These are phyloP conservation scores for Calvatia gigantea DNA, from an alignment of 768 basidiomycete species.

Conservation along the genomic window DNA sequence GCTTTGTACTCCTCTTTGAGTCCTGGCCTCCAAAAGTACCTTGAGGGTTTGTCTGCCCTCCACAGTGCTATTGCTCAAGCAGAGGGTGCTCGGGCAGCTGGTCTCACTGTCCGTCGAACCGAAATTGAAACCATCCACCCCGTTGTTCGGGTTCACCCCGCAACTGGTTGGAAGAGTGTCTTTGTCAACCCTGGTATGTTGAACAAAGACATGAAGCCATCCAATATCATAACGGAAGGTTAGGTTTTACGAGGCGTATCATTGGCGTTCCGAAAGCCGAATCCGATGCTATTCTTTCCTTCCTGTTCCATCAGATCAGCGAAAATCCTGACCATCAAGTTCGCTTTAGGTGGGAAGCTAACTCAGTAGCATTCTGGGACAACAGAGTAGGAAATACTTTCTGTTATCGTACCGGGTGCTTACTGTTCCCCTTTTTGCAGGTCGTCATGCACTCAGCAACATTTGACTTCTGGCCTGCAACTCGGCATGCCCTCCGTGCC, in stretches of 20 bases:
- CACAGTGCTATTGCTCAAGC: slow-evolving; percentile 80
- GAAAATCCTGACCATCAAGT: slow-evolving; percentile 73
- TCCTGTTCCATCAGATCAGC: slow-evolving; percentile 69
- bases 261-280: slow-evolving; percentile 78
- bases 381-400: slow-evolving; percentile 52
- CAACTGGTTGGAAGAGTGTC: slow-evolving; percentile 80
- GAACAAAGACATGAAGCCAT: neutral
- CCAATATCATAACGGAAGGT: neutral
- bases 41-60: slow-evolving; percentile 69
- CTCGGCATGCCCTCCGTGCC: slow-evolving; percentile 74
- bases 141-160: slow-evolving; percentile 80
- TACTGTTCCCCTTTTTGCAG: slow-evolving; percentile 28
- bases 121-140: slow-evolving; percentile 73
- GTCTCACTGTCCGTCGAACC: slow-evolving; percentile 65
- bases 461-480: slow-evolving; percentile 79
- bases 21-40: slow-evolving; percentile 67
- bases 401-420: neutral
- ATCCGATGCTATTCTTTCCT: slow-evolving; percentile 67
- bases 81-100: slow-evolving; percentile 66
- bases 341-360: slow-evolving; percentile 72
- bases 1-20: slow-evolving; percentile 84
- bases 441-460: slow-evolving; percentile 75
- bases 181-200: slow-evolving; percentile 71
- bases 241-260: slow-evolving; percentile 79
- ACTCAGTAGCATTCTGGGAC: slow-evolving; percentile 85